Evolutionary conservation across 352 stramenopile species (phyloP).

Genomic region (Phytophthora meadii): DNA sequence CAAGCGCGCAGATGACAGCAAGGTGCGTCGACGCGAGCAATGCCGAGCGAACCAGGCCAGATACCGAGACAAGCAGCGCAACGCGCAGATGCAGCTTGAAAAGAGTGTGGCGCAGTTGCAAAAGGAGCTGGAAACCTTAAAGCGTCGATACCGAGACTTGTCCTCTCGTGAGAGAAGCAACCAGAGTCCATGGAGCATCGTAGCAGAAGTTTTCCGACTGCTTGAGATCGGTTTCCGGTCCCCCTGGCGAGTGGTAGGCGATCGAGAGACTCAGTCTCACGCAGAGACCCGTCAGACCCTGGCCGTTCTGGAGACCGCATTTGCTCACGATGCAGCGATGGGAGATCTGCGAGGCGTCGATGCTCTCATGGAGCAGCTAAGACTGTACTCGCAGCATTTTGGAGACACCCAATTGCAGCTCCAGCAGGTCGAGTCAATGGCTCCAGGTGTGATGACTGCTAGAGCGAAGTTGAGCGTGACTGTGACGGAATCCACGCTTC

Average conservation of each 20-base stretch:
- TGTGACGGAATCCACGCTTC: slow-evolving; percentile 27
- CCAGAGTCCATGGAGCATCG: slow-evolving; percentile 26
- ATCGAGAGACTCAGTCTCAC: slow-evolving; percentile 19
- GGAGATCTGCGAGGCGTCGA: slow-evolving; percentile 15
- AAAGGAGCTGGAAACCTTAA: slow-evolving; percentile 18
- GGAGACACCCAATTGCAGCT: slow-evolving; percentile 15
- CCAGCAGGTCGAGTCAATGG: slow-evolving; percentile 17
- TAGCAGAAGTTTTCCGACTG: slow-evolving; percentile 21
- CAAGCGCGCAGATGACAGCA: slow-evolving; percentile 3
- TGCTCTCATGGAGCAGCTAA: slow-evolving; percentile 22
- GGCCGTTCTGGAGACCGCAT: slow-evolving; percentile 14
- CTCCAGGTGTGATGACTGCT: slow-evolving; percentile 19
- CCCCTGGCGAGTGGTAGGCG: slow-evolving; percentile 12
- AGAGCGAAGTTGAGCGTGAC: slow-evolving; percentile 23
- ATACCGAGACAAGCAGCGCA: slow-evolving; percentile 29
- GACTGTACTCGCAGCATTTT: slow-evolving; percentile 24
- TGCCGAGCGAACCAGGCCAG: slow-evolving; percentile 39
- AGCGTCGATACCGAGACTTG: slow-evolving; percentile 20
- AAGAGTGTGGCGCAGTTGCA: slow-evolving; percentile 19
- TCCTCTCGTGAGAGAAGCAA: slow-evolving; percentile 26
- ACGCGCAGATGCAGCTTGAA: slow-evolving; percentile 16
- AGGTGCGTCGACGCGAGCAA: slow-evolving; percentile 23
- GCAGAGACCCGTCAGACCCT: slow-evolving; percentile 5
- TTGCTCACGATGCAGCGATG: slow-evolving; percentile 18
- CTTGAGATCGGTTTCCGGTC: slow-evolving; percentile 23